Evolutionary conservation across 441 rosid genomes (phyloP).

Genomic region (Flueggea neowawraea): DNA sequence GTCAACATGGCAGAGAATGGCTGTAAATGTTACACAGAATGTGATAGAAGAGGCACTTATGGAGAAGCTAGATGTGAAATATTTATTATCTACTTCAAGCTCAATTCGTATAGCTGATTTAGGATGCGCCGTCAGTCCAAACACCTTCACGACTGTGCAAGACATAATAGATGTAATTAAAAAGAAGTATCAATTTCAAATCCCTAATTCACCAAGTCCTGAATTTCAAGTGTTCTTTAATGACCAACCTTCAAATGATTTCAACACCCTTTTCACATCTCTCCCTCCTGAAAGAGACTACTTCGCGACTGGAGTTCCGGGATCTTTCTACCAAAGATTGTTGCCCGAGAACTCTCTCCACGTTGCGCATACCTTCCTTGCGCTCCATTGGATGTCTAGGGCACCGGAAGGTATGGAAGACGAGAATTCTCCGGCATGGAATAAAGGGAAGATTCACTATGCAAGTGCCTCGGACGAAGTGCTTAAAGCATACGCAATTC

Average conservation of each 20-base stretch:
- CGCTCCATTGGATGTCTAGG: conserved; percentile 30
- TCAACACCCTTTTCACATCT: conserved; percentile 31
- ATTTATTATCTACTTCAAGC: no score
- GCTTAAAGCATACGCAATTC: conserved; percentile 15
- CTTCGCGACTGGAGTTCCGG: conserved; percentile 24
- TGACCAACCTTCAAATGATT: conserved; percentile 24
- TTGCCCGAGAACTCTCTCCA: conserved; percentile 25
- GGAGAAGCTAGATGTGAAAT: no score
- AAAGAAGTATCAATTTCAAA: not conserved
- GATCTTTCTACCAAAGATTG: conserved; percentile 19
- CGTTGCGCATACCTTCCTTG: conserved; percentile 16
- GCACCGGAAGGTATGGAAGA: conserved; percentile 17
- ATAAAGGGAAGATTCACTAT: conserved; percentile 23
- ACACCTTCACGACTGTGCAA: not conserved
- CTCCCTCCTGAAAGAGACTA: conserved; percentile 14
- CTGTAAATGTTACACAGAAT: no score
- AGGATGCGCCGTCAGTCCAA: conserved; percentile 12
- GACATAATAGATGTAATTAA: conserved; percentile 7
- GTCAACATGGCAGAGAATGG: no score
- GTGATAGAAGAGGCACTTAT: no score
- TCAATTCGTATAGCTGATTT: conserved; percentile 8
- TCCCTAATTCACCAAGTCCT: not conserved
- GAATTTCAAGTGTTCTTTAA: conserved; percentile 32
- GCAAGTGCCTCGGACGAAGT: conserved; percentile 17
- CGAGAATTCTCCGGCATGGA: conserved; percentile 23